Percentiles rank a stretch among this genome's conserved stretches.
These are phyloP conservation scores for Sclerotinia trifoliorum DNA, from an alignment of 2,329 filamentous ascomycete genomes.

Conservation along the genomic window DNA sequence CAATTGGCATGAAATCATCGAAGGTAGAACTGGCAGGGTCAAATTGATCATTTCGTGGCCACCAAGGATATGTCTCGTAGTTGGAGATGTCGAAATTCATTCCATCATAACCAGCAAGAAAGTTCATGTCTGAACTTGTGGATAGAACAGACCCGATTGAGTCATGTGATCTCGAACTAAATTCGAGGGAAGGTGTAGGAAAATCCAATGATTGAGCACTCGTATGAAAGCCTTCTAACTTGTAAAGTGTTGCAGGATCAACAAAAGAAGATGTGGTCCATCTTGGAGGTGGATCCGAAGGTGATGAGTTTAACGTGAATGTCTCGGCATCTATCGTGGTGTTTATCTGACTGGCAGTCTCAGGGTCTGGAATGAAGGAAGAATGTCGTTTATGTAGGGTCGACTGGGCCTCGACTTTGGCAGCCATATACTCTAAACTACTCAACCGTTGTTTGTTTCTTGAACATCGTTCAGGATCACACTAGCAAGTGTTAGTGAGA, in stretches of 20 bases:
- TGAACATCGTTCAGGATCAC: constrained; percentile 23
- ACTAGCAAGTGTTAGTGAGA: constrained; percentile 11
- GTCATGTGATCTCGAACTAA: constrained; percentile 21
- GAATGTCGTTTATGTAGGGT: constrained; percentile 13
- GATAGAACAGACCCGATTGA: constrained; percentile 19
- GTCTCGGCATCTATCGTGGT: constrained; percentile 4
- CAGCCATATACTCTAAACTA: constrained; percentile 17
- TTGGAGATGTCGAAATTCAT: constrained; percentile 15
- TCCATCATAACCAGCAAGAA: constrained; percentile 14
- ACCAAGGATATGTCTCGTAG: constrained; percentile 17
- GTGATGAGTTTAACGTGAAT: constrained; percentile 4
- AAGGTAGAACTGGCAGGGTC: neutral
- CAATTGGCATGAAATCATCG: constrained; percentile 11
- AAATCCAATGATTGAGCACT: constrained; percentile 19
- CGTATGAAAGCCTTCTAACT: constrained; percentile 19
- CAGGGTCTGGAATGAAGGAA: constrained; percentile 15
- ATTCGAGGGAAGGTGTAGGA: constrained; percentile 19
- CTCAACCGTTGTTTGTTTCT: constrained; percentile 22
- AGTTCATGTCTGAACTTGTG: constrained; percentile 16
- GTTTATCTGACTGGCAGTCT: constrained; percentile 9
- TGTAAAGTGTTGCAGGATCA: constrained; percentile 19
- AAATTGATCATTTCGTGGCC: neutral
- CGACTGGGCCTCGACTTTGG: constrained; percentile 9
- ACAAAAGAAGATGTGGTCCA: constrained; percentile 17
- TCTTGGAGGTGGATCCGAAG: constrained; percentile 3